Evolutionary conservation across 2,329 filamentous ascomycete species (phyloP).

Genomic region (Phialocephala sp.): DNA sequence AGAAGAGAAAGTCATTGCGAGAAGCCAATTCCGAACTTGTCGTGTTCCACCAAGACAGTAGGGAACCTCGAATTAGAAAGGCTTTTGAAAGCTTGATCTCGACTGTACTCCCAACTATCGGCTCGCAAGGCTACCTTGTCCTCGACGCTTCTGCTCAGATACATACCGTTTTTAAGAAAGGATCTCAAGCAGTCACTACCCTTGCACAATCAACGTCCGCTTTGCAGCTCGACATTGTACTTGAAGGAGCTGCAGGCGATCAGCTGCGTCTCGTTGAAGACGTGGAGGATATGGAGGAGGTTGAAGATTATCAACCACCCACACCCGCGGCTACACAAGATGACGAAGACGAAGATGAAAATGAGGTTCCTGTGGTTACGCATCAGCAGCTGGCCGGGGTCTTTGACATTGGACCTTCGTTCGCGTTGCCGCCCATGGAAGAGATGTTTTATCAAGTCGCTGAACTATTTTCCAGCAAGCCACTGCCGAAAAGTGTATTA

Average conservation of each 20-base stretch:
- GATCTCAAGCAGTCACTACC: constrained; percentile 57
- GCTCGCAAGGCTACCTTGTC: constrained; percentile 73
- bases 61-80: constrained; percentile 63
- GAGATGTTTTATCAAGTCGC: constrained; percentile 79
- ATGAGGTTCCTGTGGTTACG: constrained; percentile 65
- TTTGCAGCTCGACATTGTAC: constrained; percentile 43
- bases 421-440: constrained; percentile 73
- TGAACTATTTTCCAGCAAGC: constrained; percentile 65
- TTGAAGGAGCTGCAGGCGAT: constrained; percentile 37
- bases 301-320: constrained; percentile 28
- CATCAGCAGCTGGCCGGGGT: constrained; percentile 72
- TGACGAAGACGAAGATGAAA: constrained; percentile 56
- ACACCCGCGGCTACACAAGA: constrained; percentile 45
- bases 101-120: constrained; percentile 67
- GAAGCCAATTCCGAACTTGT: constrained; percentile 58
- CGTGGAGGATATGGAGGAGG: constrained; percentile 43
- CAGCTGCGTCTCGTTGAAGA: constrained; percentile 36
- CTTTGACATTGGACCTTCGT: constrained; percentile 72
- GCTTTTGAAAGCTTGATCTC: constrained; percentile 64
- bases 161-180: constrained; percentile 65
- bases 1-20: constrained; percentile 43
- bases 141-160: constrained; percentile 80
- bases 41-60: constrained; percentile 68
- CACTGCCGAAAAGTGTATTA: constrained; percentile 41
- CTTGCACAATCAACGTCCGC: constrained; percentile 61